These are phyloP conservation scores for Psilocybe mexicana DNA, from an alignment of 1,284 basidiomycete genomes.

Conservation along the genomic window DNA sequence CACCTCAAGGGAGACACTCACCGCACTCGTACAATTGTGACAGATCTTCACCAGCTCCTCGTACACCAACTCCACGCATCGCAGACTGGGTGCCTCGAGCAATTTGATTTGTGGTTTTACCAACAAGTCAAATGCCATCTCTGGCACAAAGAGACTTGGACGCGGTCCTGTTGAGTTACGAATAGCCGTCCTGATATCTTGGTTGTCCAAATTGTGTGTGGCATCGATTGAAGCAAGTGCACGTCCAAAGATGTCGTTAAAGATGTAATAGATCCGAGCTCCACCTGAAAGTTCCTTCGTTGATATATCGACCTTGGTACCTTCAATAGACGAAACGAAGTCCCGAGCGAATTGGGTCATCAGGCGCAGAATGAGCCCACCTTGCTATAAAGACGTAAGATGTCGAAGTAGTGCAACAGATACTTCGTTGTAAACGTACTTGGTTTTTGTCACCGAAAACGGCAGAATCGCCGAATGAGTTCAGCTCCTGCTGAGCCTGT, in stretches of 20 bases:
- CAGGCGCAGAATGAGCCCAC: conserved; percentile 85
- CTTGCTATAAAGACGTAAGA: conserved; percentile 54
- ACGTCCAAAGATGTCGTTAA: conserved; percentile 97
- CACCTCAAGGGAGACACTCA: conserved; percentile 37
- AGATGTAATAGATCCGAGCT: conserved; percentile 98
- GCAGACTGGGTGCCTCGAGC: conserved; percentile 88
- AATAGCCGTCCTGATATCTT: conserved; percentile 98
- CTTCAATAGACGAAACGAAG: conserved; percentile 97
- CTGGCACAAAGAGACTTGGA: conserved; percentile 95
- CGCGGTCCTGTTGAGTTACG: conserved; percentile 97
- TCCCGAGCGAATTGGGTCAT: conserved; percentile 99
- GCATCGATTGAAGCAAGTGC: conserved; percentile 92
- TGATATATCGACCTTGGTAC: conserved; percentile 95
- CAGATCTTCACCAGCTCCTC: conserved; percentile 99
- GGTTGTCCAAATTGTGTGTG: conserved; percentile 86
- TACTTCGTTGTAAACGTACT: conserved; percentile 32
- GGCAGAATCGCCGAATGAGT: conserved; percentile 93
- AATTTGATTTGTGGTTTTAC: conserved; percentile 99
- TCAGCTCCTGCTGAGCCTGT: conserved; percentile 97
- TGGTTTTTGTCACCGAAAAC: conserved; percentile 93
- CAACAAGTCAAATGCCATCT: conserved; percentile 95
- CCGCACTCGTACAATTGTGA: conserved; percentile 93
- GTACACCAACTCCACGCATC: conserved; percentile 98
- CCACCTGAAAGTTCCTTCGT: conserved; percentile 99
- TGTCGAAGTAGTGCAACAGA: conserved; percentile 4